phyloP scores from a whole-genome alignment of 2,329 filamentous ascomycete genomes.

The Colletotrichum sp. region DNA sequence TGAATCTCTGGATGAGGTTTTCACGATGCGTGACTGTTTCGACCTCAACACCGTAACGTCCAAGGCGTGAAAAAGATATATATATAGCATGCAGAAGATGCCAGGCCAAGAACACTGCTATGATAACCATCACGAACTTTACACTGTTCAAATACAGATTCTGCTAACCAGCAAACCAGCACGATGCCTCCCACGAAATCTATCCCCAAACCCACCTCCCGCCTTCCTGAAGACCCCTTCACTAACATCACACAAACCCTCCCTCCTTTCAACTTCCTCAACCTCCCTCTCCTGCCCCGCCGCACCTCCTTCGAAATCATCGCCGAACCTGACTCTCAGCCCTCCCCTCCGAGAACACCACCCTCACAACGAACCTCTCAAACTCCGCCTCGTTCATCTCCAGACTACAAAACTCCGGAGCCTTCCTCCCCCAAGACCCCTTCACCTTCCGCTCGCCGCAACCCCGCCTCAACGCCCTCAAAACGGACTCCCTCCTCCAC shows the following conservation, averaged over 20 bases:
- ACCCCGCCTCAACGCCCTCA: not conserved
- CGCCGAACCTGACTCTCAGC: not conserved
- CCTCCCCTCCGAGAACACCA: not conserved
- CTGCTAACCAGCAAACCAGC: not conserved
- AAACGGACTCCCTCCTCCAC: not conserved
- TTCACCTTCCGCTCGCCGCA: not conserved
- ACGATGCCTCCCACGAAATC: not conserved
- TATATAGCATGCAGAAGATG: not conserved
- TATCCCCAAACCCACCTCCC: not conserved
- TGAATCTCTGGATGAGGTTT: not conserved
- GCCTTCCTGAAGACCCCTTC: not conserved
- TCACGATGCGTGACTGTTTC: not conserved
- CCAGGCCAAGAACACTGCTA: not conserved
- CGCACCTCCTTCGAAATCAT: not conserved
- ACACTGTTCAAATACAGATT: not conserved
- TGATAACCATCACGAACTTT: not conserved
- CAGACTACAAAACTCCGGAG: not conserved
- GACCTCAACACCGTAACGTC: not conserved
- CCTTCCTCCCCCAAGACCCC: not conserved
- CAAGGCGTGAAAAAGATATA: not conserved
- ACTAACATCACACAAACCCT: not conserved
- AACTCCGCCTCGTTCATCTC: not conserved
- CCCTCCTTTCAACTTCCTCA: not conserved
- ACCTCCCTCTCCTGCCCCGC: not conserved
- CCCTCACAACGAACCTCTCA: not conserved